phyloP scores from a whole-genome alignment of 371 early-diverging fungal species.

The Parasitella parasitica region DNA sequence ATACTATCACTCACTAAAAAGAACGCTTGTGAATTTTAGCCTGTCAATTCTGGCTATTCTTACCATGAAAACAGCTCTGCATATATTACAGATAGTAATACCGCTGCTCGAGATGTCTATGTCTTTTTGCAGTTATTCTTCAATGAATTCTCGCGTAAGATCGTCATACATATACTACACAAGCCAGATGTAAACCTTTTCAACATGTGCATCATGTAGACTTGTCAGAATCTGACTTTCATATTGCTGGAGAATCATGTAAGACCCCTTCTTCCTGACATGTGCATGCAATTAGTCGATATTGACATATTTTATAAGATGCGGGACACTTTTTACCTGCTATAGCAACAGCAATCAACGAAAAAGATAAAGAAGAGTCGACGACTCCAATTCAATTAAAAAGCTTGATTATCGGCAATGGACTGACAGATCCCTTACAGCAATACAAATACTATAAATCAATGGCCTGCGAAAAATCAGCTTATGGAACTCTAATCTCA shows the following conservation, averaged over 20 bases:
- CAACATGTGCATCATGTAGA: slow-evolving; percentile 2
- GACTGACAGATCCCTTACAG: slow-evolving; percentile 82
- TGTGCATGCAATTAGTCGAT: background rate
- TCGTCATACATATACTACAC: background rate
- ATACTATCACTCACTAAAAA: too few species aligned
- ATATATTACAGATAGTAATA: slow-evolving; percentile 22
- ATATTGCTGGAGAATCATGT: slow-evolving; percentile 74
- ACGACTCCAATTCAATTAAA: slow-evolving; percentile 56
- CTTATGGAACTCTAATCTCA: slow-evolving; percentile 75
- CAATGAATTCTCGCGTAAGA: slow-evolving; percentile 55
- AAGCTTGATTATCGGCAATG: slow-evolving; percentile 87
- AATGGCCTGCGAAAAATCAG: slow-evolving; percentile 76
- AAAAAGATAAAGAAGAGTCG: slow-evolving; percentile 48
- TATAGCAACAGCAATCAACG: slow-evolving; percentile 63
- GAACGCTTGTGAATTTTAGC: too few species aligned
- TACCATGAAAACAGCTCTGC: slow-evolving; percentile 21
- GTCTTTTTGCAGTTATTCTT: slow-evolving; percentile 74
- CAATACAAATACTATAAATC: slow-evolving; percentile 89
- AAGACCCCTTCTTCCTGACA: slow-evolving; percentile 6
- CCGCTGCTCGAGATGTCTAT: slow-evolving; percentile 62
- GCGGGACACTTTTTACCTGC: slow-evolving; percentile 83
- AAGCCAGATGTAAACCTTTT: background rate
- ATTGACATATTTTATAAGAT: slow-evolving; percentile 7
- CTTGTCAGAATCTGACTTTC: slow-evolving; percentile 36
- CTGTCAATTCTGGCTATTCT: slow-evolving; percentile 73